Evolutionary conservation across 345 rosid species (phyloP), one percentile per base, ranked within the genome.

Genomic region (Gossypium turneri): DNA sequence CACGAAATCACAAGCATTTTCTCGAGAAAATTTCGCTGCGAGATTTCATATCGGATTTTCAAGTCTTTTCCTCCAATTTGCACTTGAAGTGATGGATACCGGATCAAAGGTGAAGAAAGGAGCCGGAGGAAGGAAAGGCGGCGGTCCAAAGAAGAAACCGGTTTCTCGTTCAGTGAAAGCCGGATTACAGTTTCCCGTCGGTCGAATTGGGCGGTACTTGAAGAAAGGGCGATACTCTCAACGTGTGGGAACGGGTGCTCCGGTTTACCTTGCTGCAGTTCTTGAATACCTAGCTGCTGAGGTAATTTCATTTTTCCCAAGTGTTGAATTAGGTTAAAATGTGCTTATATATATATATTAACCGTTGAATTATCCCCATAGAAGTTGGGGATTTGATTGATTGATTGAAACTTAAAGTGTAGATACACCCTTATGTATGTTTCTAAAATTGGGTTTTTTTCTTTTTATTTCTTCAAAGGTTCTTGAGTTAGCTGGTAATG

Each of bases 271-370:
- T 43, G 97, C 97, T 58, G 92, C 94, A 12, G 97, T 92, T 1
- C 97, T 92, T 2, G 97, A 92, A 64, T 92, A 90, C 63, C 88
- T 90, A 9, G 97, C 97, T 2, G 97, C 97, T 79, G 93, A 92
- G 89, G 94, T 90, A 73, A 67, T 62, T 12, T 7, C 17, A 1
- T 17, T 8, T 17, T 12, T 58, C 41, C 9, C 27, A 34, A 34
- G 38, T 0, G 38, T 0, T 34, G 38, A 34, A 34, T 34, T 34
- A 34, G 38, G 38, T 34, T 34, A 29, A 29, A 29, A 29, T 29
- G 4, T 29, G 34, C 34, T 29, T 29, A 29, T 27, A 25, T n/a
- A n/a, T n/a, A n/a, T 27, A 0, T 3, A 27, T 27, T 27, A 3
- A 3, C 38, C 38, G 38, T 34, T 4, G 38, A 34, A 34, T 34